Evolutionary conservation across 2,329 filamentous ascomycete species (phyloP), one percentile per base, ranked within the genome.

Genomic region (Alternaria solani): DNA sequence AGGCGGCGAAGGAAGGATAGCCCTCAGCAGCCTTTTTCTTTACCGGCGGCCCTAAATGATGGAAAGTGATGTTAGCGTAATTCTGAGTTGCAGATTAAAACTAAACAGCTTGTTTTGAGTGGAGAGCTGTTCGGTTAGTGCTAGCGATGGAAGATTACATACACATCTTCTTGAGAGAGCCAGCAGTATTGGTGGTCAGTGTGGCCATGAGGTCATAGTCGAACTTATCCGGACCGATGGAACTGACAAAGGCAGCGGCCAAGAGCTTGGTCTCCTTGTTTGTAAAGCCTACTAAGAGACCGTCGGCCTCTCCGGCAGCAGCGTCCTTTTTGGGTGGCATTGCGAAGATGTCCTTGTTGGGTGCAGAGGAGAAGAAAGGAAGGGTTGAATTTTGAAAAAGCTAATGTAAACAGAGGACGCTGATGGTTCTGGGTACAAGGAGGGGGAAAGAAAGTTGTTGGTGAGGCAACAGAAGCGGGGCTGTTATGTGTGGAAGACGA

Each of bases 91-190:
- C 2, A 16, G 14, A 5, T 36, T 16, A 6, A 16, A 0, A 36
- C 12, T 11, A 36, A 36, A 36, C 12, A 36, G 32, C 14, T 11
- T 8, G 28, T 30, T 36, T 14, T 36, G 32, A 36, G 6, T 36
- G 32, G 14, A 16, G 32, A 36, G 4, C 12, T 14, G 6, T 36
- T 36, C 14, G 14, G 5, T 2, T 36, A 7, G 11, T 41, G 30
- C 6, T 11, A 5, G 2, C 20, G 2, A 9, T 26, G 1, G 14
- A 1, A 14, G 23, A 7, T 2, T 9, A 61, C 58, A 43, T 53
- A 57, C 67, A 74, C 63, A 76, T 71, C 68, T 78, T 78, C 67
- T 74, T 74, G 46, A 75, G 67, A 0, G 71, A 66, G 32, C 73
- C 72, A 16, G 60, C 60, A 0, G 75, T 77, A 62, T 75, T 72